A percentile compares a stretch with the other conserved stretches of the same genome.
Evolutionary conservation across 495 filamentous ascomycete genomes (phyloP).

Genomic region (Penicillium atrosanguineum): DNA sequence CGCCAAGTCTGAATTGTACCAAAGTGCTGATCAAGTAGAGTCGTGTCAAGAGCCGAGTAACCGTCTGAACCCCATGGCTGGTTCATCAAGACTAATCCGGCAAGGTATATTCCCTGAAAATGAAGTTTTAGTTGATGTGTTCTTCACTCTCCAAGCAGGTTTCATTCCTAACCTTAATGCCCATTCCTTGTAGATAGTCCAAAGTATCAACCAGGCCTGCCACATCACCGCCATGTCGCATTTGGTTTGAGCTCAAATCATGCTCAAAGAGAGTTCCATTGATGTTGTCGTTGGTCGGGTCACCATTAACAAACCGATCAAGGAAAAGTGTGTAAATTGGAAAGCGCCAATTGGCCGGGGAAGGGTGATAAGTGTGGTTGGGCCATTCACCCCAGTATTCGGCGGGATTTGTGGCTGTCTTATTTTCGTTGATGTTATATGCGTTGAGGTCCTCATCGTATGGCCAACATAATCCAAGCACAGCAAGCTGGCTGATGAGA

Average conservation of each 20-base stretch:
- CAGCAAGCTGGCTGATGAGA: slow-evolving; percentile 29
- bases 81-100: slow-evolving; percentile 68
- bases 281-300: slow-evolving; percentile 68
- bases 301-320: slow-evolving; percentile 70
- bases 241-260: slow-evolving; percentile 64
- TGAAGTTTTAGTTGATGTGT: background rate
- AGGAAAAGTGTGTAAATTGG: slow-evolving; percentile 71
- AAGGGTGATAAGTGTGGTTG: slow-evolving; percentile 53
- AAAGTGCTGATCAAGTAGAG: slow-evolving; percentile 67
- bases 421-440: slow-evolving; percentile 65
- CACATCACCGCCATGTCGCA: slow-evolving; percentile 73
- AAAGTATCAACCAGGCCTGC: slow-evolving; percentile 62
- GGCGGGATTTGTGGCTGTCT: slow-evolving; percentile 53
- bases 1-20: slow-evolving; percentile 65
- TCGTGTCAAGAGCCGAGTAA: slow-evolving; percentile 68
- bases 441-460: slow-evolving; percentile 52
- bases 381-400: slow-evolving; percentile 64
- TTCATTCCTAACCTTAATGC: slow-evolving; percentile 55
- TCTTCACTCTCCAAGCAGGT: background rate
- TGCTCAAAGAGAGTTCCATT: slow-evolving; percentile 70
- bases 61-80: slow-evolving; percentile 67
- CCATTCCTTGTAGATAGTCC: slow-evolving; percentile 74
- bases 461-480: slow-evolving; percentile 42
- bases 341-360: slow-evolving; percentile 67
- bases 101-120: slow-evolving; percentile 63